Conservation (phyloP, 345 rosid genomes). For the Melaleuca quinquenervia region DNA sequence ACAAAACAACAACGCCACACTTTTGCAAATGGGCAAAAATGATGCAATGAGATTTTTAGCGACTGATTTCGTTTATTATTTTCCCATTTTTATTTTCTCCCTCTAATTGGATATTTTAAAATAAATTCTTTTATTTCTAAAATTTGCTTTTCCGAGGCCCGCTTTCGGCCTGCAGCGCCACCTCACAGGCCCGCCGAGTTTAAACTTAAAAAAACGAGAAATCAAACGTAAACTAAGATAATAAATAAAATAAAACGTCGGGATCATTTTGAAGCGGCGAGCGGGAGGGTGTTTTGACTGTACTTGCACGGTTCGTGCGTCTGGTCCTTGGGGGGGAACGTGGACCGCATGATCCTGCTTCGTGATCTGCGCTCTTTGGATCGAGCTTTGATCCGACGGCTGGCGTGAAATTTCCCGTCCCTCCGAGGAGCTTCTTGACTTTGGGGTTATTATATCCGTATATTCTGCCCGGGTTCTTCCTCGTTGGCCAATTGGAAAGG, state of each 20-base stretch:
- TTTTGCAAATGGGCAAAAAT: not conserved
- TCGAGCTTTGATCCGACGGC: not conserved
- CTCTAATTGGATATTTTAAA: not conserved
- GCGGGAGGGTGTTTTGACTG: not conserved
- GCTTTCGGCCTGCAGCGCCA: not conserved
- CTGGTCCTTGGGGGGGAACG: not conserved
- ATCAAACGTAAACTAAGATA: not conserved
- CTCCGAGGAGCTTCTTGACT: not conserved
- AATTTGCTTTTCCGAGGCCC: not conserved
- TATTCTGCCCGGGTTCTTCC: not conserved
- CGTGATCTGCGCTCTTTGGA: not conserved
- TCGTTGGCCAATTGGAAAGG: not conserved
- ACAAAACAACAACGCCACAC: not conserved
- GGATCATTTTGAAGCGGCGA: no score
- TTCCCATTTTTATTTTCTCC: not conserved
- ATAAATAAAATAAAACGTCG: no score
- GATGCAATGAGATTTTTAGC: not conserved
- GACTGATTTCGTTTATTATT: not conserved
- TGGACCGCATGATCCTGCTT: not conserved
- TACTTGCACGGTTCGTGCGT: not conserved
- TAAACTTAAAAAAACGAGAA: not conserved
- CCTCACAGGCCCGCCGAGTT: not conserved
- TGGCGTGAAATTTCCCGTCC: not conserved
- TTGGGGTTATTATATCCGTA: not conserved
- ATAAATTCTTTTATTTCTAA: no score